Evolutionary conservation across 208 protist genomes (phyloP).

Genomic region (Herpetomonas tarakana): DNA sequence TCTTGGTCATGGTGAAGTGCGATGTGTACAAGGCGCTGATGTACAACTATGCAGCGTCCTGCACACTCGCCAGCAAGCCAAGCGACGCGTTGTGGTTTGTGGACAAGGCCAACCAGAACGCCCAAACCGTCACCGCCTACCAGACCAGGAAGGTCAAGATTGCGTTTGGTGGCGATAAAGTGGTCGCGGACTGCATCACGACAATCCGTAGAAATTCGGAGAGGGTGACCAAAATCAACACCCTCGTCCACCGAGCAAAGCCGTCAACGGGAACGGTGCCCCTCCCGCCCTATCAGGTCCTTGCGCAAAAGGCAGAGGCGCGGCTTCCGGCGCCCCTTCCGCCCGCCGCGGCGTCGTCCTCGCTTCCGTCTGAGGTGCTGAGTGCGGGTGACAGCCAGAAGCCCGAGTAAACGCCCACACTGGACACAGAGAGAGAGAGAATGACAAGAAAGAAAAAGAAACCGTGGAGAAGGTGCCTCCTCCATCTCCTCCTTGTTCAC

Average conservation of each 20-base stretch:
- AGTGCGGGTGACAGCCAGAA: background rate
- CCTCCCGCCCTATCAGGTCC: constrained; percentile 23
- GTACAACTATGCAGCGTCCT: constrained; percentile 45
- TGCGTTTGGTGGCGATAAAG: constrained; percentile 26
- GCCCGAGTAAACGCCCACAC: background rate
- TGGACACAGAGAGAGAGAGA: too few relatives aligned
- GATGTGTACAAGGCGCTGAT: constrained; percentile 42
- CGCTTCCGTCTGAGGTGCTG: background rate
- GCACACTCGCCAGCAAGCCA: constrained; percentile 36
- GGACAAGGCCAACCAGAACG: constrained; percentile 22
- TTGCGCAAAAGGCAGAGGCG: constrained; percentile 19
- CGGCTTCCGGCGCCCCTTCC: constrained; percentile 15
- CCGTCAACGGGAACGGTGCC: constrained; percentile 8
- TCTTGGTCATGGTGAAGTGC: constrained; percentile 36
- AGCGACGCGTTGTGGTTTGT: constrained; percentile 29
- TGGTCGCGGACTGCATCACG: constrained; percentile 29
- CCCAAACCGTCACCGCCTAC: constrained; percentile 25
- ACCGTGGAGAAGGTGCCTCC: too few relatives aligned
- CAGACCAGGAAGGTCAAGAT: constrained; percentile 33
- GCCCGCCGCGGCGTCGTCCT: constrained; percentile 16
- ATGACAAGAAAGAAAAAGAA: too few relatives aligned
- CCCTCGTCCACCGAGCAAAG: constrained; percentile 51
- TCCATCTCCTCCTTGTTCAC: background rate
- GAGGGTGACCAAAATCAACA: constrained; percentile 48
- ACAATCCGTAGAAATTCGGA: constrained; percentile 36